Evolutionary conservation across 2,329 filamentous ascomycete species (phyloP), one percentile per base, ranked within the genome.

Genomic region (Trichoderma hamatum): DNA sequence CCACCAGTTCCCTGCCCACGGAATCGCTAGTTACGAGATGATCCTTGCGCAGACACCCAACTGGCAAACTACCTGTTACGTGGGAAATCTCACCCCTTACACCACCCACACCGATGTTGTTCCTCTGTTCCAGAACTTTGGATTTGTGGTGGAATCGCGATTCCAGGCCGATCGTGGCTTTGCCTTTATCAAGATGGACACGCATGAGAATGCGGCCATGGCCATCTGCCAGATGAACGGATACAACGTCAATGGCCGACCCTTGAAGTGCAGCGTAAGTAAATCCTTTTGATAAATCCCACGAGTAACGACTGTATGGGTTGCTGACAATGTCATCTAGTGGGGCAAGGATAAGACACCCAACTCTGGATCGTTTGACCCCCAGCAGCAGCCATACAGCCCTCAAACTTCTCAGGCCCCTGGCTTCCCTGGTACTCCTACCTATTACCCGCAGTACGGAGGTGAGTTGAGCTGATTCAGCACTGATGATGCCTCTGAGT

Each of bases 271-370:
- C 87, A 98, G 95, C 81, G 95, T 98, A 91, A 84, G 95, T 91
- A 70, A 30, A 63, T 46, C 51, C 49, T 26, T 34, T 32, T 16
- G 16, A 5, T 21, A 19, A 13, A 36, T 10, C 34, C 34, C 34
- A 52, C 26, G 26, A 10, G 36, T n/a, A n/a, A 19, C 7, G 21
- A 30, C 61, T 6, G 24, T 14, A 56, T 2, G 14, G 62, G 60
- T 67, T 51, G n/a, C 66, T 70, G 59, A 71, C 72, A 70, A 69
- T 69, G 24, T 7, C 69, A 73, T 74, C 49, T 78, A 98, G 95
- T 99, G 96, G 96, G 96, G 96, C 79, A 99, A 99, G 84, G 96
- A 99, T 82, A 97, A 97, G 83, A 94, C 94, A 65, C 93, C 96
- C 32, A 94, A 89, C 75, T 86, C 78, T 70, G 80, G 82, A 71